phyloP scores from a whole-genome alignment of 2,329 filamentous ascomycete genomes.

The Cercospora sesami region DNA sequence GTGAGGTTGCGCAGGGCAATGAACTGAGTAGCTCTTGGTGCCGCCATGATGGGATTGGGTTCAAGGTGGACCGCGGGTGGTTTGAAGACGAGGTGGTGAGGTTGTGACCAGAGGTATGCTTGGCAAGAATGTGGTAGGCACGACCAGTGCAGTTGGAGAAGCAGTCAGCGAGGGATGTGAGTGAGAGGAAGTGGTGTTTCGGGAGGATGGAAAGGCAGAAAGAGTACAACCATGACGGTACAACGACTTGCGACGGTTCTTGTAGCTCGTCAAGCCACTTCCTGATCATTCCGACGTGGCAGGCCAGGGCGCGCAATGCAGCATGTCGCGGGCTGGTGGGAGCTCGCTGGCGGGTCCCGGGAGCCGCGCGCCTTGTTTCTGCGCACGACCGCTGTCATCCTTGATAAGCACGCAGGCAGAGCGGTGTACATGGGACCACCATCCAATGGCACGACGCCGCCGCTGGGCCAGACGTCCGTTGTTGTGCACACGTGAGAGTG shows the following conservation, averaged over 20 bases:
- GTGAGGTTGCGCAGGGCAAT: slow-evolving; percentile 47
- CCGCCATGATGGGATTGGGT: slow-evolving; percentile 41
- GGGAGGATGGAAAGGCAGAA: slow-evolving; percentile 8
- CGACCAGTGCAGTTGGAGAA: slow-evolving; percentile 13
- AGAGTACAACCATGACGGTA: background rate
- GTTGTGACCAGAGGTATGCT: slow-evolving; percentile 1
- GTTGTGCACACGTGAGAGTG: background rate
- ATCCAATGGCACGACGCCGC: background rate
- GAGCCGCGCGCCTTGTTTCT: slow-evolving; percentile 11
- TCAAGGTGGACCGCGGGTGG: background rate
- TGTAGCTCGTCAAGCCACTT: slow-evolving; percentile 5
- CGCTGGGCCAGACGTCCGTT: background rate
- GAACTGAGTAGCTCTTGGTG: slow-evolving; percentile 45
- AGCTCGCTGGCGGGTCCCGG: slow-evolving; percentile 9
- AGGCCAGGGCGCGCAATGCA: background rate
- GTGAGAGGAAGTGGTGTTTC: background rate
- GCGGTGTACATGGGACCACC: background rate
- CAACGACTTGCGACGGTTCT: background rate
- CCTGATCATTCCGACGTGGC: slow-evolving; percentile 9
- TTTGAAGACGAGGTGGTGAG: background rate
- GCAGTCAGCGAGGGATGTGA: background rate
- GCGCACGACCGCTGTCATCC: slow-evolving; percentile 4
- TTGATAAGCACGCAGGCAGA: background rate
- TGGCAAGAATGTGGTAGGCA: slow-evolving; percentile 6
- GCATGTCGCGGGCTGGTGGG: slow-evolving; percentile 9